Evolutionary conservation across 495 filamentous ascomycete species (phyloP).

Genomic region (Aspergillus wentii): DNA sequence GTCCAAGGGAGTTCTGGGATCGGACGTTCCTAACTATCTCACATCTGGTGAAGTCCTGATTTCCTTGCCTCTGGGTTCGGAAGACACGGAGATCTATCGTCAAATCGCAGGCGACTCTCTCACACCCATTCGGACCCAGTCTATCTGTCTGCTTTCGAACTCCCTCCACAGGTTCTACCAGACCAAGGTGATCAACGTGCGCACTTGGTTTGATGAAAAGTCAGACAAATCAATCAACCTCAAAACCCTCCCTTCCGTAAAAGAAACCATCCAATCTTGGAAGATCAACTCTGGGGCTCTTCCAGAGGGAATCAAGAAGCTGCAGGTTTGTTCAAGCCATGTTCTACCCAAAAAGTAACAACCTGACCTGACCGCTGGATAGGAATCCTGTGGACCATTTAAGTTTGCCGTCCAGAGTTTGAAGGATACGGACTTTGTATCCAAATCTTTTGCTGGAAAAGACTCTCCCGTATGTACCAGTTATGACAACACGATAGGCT

Average conservation of each 20-base stretch:
- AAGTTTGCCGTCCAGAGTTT: constrained; percentile 51
- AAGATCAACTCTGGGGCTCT: constrained; percentile 54
- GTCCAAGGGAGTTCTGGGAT: constrained; percentile 71
- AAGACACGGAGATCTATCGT: constrained; percentile 74
- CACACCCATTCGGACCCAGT: constrained; percentile 64
- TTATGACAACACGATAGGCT: neutral
- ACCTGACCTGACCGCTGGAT: constrained; percentile 1
- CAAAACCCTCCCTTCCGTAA: constrained; percentile 56
- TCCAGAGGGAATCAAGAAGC: constrained; percentile 36
- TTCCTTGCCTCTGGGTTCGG: constrained; percentile 73
- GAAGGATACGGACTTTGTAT: constrained; percentile 58
- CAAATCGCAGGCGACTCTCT: constrained; percentile 69
- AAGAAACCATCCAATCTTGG: constrained; percentile 64
- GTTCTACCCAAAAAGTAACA: neutral
- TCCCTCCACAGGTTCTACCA: constrained; percentile 77
- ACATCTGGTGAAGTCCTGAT: constrained; percentile 71
- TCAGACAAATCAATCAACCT: constrained; percentile 61
- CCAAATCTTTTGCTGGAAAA: constrained; percentile 52
- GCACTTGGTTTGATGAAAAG: constrained; percentile 79
- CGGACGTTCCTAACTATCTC: constrained; percentile 75
- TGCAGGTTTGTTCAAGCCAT: constrained; percentile 22
- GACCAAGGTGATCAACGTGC: constrained; percentile 66
- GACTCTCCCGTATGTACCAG: constrained; percentile 29
- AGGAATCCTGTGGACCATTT: constrained; percentile 31
- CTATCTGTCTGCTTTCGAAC: constrained; percentile 70